Base-by-base conservation (phyloP, 2,329 filamentous ascomycete species). In the Penicillium verrucosum region DNA sequence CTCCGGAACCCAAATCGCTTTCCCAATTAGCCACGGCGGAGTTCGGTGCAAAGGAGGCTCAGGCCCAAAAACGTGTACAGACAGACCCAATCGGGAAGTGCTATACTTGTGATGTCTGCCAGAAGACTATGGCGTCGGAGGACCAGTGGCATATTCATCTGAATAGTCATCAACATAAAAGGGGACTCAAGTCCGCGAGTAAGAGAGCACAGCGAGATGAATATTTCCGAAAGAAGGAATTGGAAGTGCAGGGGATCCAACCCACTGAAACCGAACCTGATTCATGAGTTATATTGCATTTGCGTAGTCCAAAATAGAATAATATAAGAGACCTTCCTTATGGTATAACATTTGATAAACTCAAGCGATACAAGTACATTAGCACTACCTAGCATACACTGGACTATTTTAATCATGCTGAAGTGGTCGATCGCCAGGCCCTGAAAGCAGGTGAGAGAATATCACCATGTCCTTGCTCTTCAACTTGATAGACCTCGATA, bases 361-460 rank as follows among this genome's bases (percentile, higher is more conserved):
- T 11, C 30, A 32, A 32, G 14, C 43, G 5, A 36, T n/a, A 12
- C 36, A 11, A 12, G 8, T 25, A 51, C 16, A 18, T n/a, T 18
- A 10, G 16, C n/a, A 7, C 18, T 34, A 27, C 1, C 49, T 36
- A 51, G 11, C 29, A 25, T 30, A 47, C 10, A 18, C 18, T 18
- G 18, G 18, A 18, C 18, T 18, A 18, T 18, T 18, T 18, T 18
- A 18, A 18, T 18, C 18, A 18, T 18, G 18, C 38, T 45, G 32
- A 47, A 60, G 51, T 25, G 23, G 48, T 47, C 14, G 62, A 60
- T 47, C 85, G 76, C 89, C 90, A 96, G 60, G 87, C 82, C 66
- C 89, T 82, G 69, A 96, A 96, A 14, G 89, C 84, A 23, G 87
- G 82, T 3, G 88, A 89, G 40, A 96, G 76, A 47, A 96, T 90